These are phyloP conservation scores for Phytophthora melonis DNA, from an alignment of 352 stramenopile species.

Conservation along the genomic window DNA sequence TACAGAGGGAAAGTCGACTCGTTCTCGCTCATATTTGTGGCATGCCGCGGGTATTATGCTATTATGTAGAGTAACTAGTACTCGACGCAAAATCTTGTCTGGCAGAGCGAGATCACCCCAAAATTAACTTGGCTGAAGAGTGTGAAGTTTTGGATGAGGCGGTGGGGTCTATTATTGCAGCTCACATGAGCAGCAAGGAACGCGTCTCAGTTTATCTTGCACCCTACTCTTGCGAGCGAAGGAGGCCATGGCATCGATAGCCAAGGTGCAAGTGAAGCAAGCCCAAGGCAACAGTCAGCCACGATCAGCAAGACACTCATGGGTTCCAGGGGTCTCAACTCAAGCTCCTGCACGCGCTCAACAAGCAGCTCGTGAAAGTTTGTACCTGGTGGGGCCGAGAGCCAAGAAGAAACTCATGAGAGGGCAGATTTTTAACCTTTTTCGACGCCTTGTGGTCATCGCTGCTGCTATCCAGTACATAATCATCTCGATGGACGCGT, in stretches of 20 bases:
- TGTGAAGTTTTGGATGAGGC: background rate
- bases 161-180: background rate
- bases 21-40: no score
- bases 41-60: background rate
- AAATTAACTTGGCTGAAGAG: background rate
- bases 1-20: no score
- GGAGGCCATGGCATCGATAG: slow-evolving; percentile 6
- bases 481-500: slow-evolving; percentile 34
- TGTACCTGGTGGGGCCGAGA: slow-evolving; percentile 22
- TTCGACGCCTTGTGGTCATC: slow-evolving; percentile 37
- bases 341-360: background rate
- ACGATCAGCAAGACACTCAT: background rate
- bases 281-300: slow-evolving; percentile 7
- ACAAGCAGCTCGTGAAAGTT: background rate
- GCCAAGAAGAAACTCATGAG: slow-evolving; percentile 26
- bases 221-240: background rate
- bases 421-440: slow-evolving; percentile 34
- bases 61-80: no score
- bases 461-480: slow-evolving; percentile 47
- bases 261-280: slow-evolving; percentile 23
- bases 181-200: background rate
- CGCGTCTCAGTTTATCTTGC: background rate
- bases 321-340: background rate
- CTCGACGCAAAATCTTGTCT: background rate
- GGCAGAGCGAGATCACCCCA: background rate